Percentiles rank a stretch among this genome's conserved stretches.
Evolutionary conservation across 1,139 yeast genomes (phyloP).

Genomic region (Entelexis sorbosivorans): DNA sequence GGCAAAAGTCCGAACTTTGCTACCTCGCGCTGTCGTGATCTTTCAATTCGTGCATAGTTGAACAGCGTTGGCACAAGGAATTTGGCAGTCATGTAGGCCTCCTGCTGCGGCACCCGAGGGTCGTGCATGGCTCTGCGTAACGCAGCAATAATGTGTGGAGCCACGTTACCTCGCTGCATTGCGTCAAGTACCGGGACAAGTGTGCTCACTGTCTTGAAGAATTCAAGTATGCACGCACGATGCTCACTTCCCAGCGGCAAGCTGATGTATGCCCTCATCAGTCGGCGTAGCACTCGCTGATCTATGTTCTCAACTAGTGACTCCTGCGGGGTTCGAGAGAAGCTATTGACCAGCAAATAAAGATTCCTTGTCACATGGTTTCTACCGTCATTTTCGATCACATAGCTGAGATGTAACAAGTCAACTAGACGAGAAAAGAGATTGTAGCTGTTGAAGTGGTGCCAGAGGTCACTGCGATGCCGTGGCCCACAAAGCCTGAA

Average conservation of each 20-base stretch:
- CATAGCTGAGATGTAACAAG: conserved; percentile 13
- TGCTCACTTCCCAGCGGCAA: conserved; percentile 14
- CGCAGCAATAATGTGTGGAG: conserved; percentile 26
- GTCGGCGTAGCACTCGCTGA: conserved; percentile 17
- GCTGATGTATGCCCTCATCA: conserved; percentile 22
- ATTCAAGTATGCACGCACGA: conserved; percentile 18
- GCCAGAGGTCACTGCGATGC: conserved; percentile 22
- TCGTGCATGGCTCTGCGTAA: conserved; percentile 22
- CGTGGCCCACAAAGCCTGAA: conserved; percentile 22
- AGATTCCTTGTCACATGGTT: conserved; percentile 8
- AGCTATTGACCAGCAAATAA: conserved; percentile 19
- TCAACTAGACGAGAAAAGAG: conserved; percentile 17
- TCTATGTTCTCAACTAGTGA: conserved; percentile 12
- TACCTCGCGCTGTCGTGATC: conserved; percentile 42
- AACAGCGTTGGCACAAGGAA: conserved; percentile 31
- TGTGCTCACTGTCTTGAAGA: conserved; percentile 21
- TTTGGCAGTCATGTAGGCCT: conserved; percentile 15
- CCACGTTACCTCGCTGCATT: conserved; percentile 22
- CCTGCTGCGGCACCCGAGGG: neutral
- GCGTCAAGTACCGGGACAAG: conserved; percentile 21
- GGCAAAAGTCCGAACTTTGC: conserved; percentile 48
- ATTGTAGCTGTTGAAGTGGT: conserved; percentile 17
- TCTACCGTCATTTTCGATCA: conserved; percentile 2
- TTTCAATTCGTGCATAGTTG: conserved; percentile 50
- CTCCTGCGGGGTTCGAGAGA: conserved; percentile 20